A percentile compares a stretch with the other conserved stretches of the same genome.
Evolutionary conservation across 23 red algal species (phyloP).

Genomic region (Gracilaria gracilis): DNA sequence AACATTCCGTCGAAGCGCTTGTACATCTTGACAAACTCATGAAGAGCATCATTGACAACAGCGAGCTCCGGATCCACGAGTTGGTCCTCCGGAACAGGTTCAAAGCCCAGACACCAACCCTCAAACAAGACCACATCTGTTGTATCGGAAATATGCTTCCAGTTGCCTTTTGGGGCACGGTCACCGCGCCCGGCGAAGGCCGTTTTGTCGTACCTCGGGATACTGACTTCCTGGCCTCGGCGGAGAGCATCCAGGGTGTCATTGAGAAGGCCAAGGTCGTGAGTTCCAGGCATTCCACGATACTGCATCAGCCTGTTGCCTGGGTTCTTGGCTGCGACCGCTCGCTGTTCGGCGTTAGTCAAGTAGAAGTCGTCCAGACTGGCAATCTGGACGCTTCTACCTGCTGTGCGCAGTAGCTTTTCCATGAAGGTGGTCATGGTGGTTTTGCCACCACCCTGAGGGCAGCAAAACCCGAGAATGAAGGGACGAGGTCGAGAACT

Average conservation of each 20-base stretch:
- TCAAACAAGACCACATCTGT: slow-evolving; percentile 89
- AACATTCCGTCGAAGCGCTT: slow-evolving; percentile 80
- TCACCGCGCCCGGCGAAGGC: slow-evolving; percentile 89
- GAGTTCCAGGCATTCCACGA: slow-evolving; percentile 95
- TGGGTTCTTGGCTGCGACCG: slow-evolving; percentile 53
- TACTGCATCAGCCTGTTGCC: slow-evolving; percentile 80
- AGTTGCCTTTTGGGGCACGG: slow-evolving; percentile 76
- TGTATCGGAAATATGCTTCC: slow-evolving; percentile 44
- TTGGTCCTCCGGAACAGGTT: slow-evolving; percentile 14
- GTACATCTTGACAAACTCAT: slow-evolving; percentile 72
- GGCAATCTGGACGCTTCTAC: slow-evolving; percentile 64
- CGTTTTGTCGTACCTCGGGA: slow-evolving; percentile 97
- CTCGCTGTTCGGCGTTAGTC: slow-evolving; percentile 84
- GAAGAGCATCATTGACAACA: slow-evolving; percentile 74
- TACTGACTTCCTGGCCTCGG: slow-evolving; percentile 37
- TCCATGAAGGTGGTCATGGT: slow-evolving; percentile 86
- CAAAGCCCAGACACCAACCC: slow-evolving; percentile 94
- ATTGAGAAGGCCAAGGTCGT: slow-evolving; percentile 76
- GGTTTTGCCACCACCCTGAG: slow-evolving; percentile 98
- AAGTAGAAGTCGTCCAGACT: slow-evolving; percentile 97
- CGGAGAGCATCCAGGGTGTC: slow-evolving; percentile 64
- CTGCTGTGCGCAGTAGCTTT: slow-evolving; percentile 50
- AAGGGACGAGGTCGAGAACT: slow-evolving; percentile 46
- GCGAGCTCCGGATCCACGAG: slow-evolving; percentile 47
- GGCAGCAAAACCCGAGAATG: slow-evolving; percentile 89